Evolutionary conservation across 1,139 yeast species (phyloP).

Genomic region (Nakaseomyces sp.): DNA sequence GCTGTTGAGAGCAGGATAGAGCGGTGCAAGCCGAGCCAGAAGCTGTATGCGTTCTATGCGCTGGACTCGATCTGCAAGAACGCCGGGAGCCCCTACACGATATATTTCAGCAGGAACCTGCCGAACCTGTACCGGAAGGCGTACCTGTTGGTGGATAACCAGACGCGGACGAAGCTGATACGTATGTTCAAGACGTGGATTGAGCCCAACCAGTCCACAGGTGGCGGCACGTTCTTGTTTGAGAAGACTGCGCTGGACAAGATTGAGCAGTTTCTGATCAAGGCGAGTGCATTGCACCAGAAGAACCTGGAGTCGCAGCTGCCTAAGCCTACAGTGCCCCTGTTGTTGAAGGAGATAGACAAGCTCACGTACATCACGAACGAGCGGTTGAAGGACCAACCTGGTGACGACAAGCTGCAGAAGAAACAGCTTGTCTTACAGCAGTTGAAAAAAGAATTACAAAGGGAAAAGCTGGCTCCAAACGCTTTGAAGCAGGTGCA

Average conservation of each 20-base stretch:
- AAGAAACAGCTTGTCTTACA: conserved; percentile 31
- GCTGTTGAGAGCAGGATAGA: conserved; percentile 60
- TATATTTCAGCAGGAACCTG: conserved; percentile 44
- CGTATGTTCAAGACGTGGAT: conserved; percentile 88
- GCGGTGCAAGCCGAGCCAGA: conserved; percentile 70
- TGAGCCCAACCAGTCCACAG: conserved; percentile 43
- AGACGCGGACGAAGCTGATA: conserved; percentile 62
- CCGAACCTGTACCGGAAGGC: conserved; percentile 55
- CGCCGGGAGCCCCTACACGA: conserved; percentile 81
- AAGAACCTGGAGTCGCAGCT: conserved; percentile 26
- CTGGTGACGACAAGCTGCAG: conserved; percentile 35
- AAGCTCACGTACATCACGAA: conserved; percentile 34
- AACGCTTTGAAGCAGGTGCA: conserved; percentile 36
- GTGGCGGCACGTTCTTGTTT: conserved; percentile 38
- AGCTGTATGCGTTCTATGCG: conserved; percentile 72
- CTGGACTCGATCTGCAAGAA: conserved; percentile 91
- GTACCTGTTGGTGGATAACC: conserved; percentile 68
- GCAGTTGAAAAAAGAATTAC: conserved; percentile 31
- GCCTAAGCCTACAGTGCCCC: conserved; percentile 28
- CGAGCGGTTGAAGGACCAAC: conserved; percentile 33
- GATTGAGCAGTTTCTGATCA: conserved; percentile 64
- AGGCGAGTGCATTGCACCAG: conserved; percentile 41
- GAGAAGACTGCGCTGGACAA: conserved; percentile 59
- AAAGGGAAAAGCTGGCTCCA: conserved; percentile 33
- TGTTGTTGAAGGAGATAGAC: conserved; percentile 34